Percentiles rank a stretch among this genome's conserved stretches.
Evolutionary conservation across 805 yeast genomes (phyloP).

Genomic region (Ogataea ganodermae): DNA sequence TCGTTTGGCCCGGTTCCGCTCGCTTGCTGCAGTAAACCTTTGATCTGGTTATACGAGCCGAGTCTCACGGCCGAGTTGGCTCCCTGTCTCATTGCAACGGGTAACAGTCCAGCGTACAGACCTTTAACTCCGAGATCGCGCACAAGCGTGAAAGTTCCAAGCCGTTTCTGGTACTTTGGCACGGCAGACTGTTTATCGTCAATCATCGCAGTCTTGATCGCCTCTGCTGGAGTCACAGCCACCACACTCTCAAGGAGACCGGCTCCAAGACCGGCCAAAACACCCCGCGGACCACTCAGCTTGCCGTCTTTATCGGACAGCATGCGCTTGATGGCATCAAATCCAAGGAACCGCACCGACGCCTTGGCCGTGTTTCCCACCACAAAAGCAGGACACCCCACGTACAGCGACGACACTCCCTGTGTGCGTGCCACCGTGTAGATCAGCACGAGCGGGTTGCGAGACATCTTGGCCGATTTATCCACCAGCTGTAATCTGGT

Average conservation of each 20-base stretch:
- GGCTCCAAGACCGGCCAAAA: constrained; percentile 96
- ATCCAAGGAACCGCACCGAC: constrained; percentile 91
- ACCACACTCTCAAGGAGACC: constrained; percentile 88
- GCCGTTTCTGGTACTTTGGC: constrained; percentile 75
- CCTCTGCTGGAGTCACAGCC: constrained; percentile 97
- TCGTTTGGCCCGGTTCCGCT: constrained; percentile 65
- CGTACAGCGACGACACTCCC: constrained; percentile 78
- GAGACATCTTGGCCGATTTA: constrained; percentile 61
- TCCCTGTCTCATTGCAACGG: constrained; percentile 94
- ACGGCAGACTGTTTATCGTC: constrained; percentile 81
- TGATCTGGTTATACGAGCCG: constrained; percentile 90
- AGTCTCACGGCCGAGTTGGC: constrained; percentile 93
- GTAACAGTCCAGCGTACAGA: constrained; percentile 84
- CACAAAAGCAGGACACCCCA: constrained; percentile 96
- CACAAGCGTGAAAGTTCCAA: constrained; percentile 67
- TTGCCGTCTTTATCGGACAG: constrained; percentile 84
- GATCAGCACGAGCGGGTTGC: constrained; percentile 84
- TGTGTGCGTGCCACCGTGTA: constrained; percentile 73
- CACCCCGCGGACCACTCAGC: constrained; percentile 87
- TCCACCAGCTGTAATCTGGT: constrained; percentile 85
- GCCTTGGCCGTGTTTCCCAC: constrained; percentile 97
- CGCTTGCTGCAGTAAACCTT: constrained; percentile 71
- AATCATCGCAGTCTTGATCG: constrained; percentile 91
- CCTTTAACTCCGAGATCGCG: constrained; percentile 82
- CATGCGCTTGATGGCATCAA: constrained; percentile 78